A percentile compares a stretch with the other conserved stretches of the same genome.
Evolutionary conservation across 345 rosid genomes (phyloP).

Genomic region (Salix exigua): DNA sequence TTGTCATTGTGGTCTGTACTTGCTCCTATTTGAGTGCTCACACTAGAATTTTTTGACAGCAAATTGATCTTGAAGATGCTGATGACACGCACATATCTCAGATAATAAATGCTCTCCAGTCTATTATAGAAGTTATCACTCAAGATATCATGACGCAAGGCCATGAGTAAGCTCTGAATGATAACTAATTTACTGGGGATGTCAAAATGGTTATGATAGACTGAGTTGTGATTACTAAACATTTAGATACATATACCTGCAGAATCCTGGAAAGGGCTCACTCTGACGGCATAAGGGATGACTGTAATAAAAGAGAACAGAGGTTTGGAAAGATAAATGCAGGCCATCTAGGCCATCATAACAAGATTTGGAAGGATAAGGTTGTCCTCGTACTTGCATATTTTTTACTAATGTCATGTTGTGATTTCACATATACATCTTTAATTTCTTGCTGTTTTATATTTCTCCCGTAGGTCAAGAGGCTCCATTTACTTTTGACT

Average conservation of each 20-base stretch:
- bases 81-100: constrained; percentile 48
- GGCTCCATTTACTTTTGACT: constrained; percentile 79
- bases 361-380: constrained; percentile 64
- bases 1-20: not conserved
- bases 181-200: constrained; percentile 10
- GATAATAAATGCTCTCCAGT: constrained; percentile 84
- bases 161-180: constrained; percentile 57
- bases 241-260: constrained; percentile 14
- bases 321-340: constrained; percentile 68
- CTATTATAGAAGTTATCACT: constrained; percentile 78
- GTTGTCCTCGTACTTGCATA: constrained; percentile 26
- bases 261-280: constrained; percentile 60
- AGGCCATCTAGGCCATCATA: not conserved
- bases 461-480: constrained; percentile 45
- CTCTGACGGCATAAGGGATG: constrained; percentile 9
- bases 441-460: constrained; percentile 11
- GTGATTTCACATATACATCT: constrained; percentile 1
- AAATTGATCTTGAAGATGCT: constrained; percentile 27
- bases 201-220: not conserved
- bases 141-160: constrained; percentile 75
- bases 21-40: constrained; percentile 11
- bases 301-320: constrained; percentile 49
- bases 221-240: constrained; percentile 5
- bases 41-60: constrained; percentile 41
- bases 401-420: constrained; percentile 1